Base-by-base conservation (phyloP, 257 asterid species). In the Solanum chmielewskii region DNA sequence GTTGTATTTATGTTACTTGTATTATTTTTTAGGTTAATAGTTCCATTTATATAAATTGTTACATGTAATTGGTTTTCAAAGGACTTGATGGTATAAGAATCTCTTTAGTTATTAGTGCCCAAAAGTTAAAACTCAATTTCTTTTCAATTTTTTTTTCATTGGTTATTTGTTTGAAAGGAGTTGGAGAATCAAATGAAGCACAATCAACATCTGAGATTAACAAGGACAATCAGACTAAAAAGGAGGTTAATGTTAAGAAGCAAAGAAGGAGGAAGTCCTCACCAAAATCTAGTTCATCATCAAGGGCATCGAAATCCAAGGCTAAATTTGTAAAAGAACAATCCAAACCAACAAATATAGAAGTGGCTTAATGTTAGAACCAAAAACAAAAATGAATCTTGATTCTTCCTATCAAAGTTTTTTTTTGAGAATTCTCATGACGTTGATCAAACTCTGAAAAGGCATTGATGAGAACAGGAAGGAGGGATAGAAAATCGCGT, bases 251-350 rank as follows among this genome's bases (percentile, higher is more conserved):
- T 78, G 39, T 27, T 31, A 89, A 89, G 45, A 93, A 94, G 89
- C 94, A 87, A 25, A 95, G 86, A 77, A 90, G 98, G 88, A 95
- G 93, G 92, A 96, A 94, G 91, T 12, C 97, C 23, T 6, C 62
- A 69, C 91, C 86, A 87, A 91, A 94, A 11, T 87, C 87, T 62
- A 89, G 90, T 14, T 86, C 92, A 49, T 93, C 97, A 25, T 90
- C 94, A 81, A 86, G 89, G 73, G 84, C 93, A 35, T 81, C 4
- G 4, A 91, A 91, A 86, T 85, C 94, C 1, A 93, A 92, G 88
- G 76, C 94, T 89, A 93, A 95, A 75, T 92, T 92, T 21, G 91
- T 87, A 8, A 95, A 93, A 87, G 94, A 90, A 71, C 56, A 90
- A 86, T 84, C 91, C 89, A 6, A 90, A 37, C 87, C 90, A 42